Evolutionary conservation across 2,329 filamentous ascomycete species (phyloP).

Genomic region (Colletotrichum brevisporum): DNA sequence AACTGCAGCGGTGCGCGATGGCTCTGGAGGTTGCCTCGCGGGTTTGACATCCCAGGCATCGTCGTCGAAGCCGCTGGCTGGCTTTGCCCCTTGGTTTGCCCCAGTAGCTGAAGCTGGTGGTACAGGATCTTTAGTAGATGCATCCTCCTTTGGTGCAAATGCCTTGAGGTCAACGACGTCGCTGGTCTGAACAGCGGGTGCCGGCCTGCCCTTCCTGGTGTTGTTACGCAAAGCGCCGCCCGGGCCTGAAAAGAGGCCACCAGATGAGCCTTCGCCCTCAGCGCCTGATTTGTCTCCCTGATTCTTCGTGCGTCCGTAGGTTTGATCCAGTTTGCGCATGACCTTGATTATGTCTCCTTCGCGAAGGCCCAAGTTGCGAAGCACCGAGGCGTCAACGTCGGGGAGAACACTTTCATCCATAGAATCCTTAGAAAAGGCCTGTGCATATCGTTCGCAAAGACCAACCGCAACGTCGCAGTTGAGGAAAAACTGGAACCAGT

Average conservation of each 20-base stretch:
- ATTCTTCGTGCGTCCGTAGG: constrained; percentile 75
- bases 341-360: constrained; percentile 98
- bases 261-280: constrained; percentile 49
- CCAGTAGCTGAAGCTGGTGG: constrained; percentile 23
- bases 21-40: constrained; percentile 68
- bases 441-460: constrained; percentile 93
- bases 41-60: constrained; percentile 98
- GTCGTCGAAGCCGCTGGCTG: constrained; percentile 82
- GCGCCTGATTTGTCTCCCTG: constrained; percentile 70
- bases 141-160: constrained; percentile 76
- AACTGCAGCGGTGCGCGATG: constrained; percentile 53
- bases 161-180: constrained; percentile 91
- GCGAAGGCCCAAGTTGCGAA: constrained; percentile 91
- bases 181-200: constrained; percentile 86
- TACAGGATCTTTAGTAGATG: constrained; percentile 52
- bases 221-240: constrained; percentile 95
- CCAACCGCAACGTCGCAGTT: constrained; percentile 92
- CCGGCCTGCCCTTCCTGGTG: constrained; percentile 90
- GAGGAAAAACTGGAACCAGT: constrained; percentile 99
- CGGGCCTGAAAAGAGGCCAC: constrained; percentile 89
- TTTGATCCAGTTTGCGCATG: constrained; percentile 88
- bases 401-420: constrained; percentile 96
- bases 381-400: constrained; percentile 85
- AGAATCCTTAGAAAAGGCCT: constrained; percentile 89
- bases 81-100: constrained; percentile 44